Percentiles rank a stretch among this genome's conserved stretches.
These are phyloP conservation scores for Nematodospora anomalae DNA, from an alignment of 1,139 yeast species.

Conservation along the genomic window DNA sequence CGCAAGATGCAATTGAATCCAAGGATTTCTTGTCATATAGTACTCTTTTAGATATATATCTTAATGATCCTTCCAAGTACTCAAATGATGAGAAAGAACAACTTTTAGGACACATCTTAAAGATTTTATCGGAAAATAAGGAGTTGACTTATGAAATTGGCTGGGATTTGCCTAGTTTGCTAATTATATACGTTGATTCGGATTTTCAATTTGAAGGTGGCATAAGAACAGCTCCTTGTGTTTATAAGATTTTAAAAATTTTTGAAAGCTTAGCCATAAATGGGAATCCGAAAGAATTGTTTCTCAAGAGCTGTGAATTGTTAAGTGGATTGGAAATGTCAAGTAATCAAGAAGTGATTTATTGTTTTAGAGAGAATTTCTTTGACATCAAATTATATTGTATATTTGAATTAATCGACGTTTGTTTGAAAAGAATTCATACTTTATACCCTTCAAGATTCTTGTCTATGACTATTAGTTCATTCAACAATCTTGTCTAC, in stretches of 20 bases:
- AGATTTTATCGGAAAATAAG: constrained; percentile 32
- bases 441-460: constrained; percentile 78
- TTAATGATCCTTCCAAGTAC: constrained; percentile 49
- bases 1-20: constrained; percentile 39
- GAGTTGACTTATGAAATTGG: constrained; percentile 69
- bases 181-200: constrained; percentile 48
- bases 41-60: constrained; percentile 64
- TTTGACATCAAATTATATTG: constrained; percentile 62
- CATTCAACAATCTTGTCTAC: constrained; percentile 52
- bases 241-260: constrained; percentile 43
- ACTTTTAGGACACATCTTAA: constrained; percentile 42
- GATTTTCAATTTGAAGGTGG: constrained; percentile 20
- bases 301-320: constrained; percentile 67
- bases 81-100: constrained; percentile 49
- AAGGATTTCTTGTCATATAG: constrained; percentile 71
- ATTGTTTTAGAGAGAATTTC: constrained; percentile 27
- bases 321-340: constrained; percentile 30
- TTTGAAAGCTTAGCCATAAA: constrained; percentile 58
- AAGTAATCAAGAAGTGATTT: constrained; percentile 9
- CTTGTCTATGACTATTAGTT: constrained; percentile 61
- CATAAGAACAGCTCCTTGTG: constrained; percentile 36
- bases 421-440: constrained; percentile 52
- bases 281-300: constrained; percentile 81
- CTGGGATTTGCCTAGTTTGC: constrained; percentile 79
- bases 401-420: constrained; percentile 58